Base-by-base conservation (phyloP, 2,329 filamentous ascomycete species). In the Fusarium multiceps region DNA sequence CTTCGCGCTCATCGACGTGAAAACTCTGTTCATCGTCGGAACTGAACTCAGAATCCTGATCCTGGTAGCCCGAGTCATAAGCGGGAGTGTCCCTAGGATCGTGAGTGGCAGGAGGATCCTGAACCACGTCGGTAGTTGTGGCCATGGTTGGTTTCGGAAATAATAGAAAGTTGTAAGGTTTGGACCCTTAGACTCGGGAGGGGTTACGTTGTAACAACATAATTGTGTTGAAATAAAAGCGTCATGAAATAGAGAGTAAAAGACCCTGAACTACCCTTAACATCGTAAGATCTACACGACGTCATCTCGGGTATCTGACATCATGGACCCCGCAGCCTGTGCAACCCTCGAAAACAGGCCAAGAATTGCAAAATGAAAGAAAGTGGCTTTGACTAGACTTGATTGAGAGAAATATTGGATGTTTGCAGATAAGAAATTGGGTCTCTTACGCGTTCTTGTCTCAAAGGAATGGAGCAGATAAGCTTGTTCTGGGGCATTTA, bases 241-340 rank as follows among this genome's bases (percentile, higher is more conserved):
- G 59, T 65, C 62, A 64, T 65, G 3, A 28, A 21, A 9, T 25
- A 9, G 23, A 25, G 25, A 25, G 25, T 13, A 4, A 14, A n/a
- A 50, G 59, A 66, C 61, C 61, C 60, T 63, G 59, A 55, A 28
- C n/a, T 12, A 41, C n/a, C 37, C 47, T 45, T 32, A 54, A 12
- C 0, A 7, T 37, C 13, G 25, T 25, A 18, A 45, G 57, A 64
- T 55, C 11, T 37, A 0, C 53, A 40, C 41, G 45, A 66, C 63
- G 63, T 66, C 63, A 66, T 66, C 34, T 12, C 8, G 7, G 5
- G 16, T 0, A 7, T 27, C 60, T 66, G 63, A 66, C 61, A 66
- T 66, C 63, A 66, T 59, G 43, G 41, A 55, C 61, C 59, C 61
- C 42, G 63, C 63, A 32, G 30, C 6, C 6, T 32, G n/a, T n/a